These are phyloP conservation scores for Oxyria digyna DNA, from an alignment of 148 eudicot genomes.

Conservation along the genomic window DNA sequence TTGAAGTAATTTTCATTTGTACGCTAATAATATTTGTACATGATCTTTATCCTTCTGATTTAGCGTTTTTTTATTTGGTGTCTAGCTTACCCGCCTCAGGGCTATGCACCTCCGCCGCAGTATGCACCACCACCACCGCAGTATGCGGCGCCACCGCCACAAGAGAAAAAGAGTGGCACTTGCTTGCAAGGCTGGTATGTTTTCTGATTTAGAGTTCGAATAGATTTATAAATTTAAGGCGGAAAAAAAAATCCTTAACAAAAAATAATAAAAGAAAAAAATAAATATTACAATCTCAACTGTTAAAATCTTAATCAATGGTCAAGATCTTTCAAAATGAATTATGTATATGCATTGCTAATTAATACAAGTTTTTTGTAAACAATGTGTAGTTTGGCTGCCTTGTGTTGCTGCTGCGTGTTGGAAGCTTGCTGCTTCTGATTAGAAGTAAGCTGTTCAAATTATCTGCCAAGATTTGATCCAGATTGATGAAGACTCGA, in stretches of 20 bases:
- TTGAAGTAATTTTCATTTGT: too few species aligned
- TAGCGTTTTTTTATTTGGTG: constrained; percentile 1
- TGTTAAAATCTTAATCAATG: too few species aligned
- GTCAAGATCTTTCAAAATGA: too few species aligned
- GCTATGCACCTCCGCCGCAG: constrained; percentile 42
- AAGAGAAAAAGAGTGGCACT: not conserved
- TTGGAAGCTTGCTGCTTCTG: constrained; percentile 11
- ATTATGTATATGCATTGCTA: not conserved
- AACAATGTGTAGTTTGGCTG: constrained; percentile 11
- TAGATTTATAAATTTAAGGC: too few species aligned
- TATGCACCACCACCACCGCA: constrained; percentile 46
- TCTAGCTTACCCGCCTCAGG: constrained; percentile 54
- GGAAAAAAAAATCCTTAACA: too few species aligned
- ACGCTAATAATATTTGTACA: too few species aligned
- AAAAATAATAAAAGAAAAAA: too few species aligned
- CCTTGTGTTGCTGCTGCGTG: constrained; percentile 10
- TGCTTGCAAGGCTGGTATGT: constrained; percentile 9
- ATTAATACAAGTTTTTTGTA: not conserved
- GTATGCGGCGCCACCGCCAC: constrained; percentile 2
- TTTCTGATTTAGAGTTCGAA: too few species aligned
- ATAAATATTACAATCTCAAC: too few species aligned
- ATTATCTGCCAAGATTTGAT: not conserved
- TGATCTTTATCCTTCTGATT: too few species aligned
- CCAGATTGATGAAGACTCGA: not conserved
- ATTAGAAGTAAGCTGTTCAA: not conserved